Evolutionary conservation across 768 basidiomycete genomes (phyloP), one percentile per base, ranked within the genome.

Genomic region (Roridomyces roridus): DNA sequence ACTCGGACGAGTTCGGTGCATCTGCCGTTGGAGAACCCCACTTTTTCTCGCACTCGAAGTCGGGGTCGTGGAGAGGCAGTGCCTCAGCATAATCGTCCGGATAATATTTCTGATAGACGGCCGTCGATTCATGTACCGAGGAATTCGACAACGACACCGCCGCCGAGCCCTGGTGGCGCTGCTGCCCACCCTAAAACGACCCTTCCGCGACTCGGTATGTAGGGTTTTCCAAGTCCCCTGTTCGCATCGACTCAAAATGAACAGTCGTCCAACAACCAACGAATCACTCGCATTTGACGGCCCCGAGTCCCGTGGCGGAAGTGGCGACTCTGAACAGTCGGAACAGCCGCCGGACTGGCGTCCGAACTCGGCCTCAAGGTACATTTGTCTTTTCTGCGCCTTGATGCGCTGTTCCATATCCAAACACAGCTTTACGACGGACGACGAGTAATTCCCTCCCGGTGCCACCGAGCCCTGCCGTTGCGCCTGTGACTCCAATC

Each of bases 261-360:
- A 7, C 17, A 60, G 60, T 58, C 31, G 56, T 58, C 20, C 51
- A 47, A 29, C 60, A 57, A 36, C 37, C 56, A 7, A 58, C 60
- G 6, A 51, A 51, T 46, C 51, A 23, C 20, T 62, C 60, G 2
- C 28, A 45, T 12, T 44, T 29, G 6, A 29, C 42, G 3, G 35
- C 37, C 41, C 46, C 55, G 7, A 62, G 60, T 48, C 55, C 60
- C 31, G 46, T 41, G 12, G 60, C 9, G 28, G 55, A 62, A 7
- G 40, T 28, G 6, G 44, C 45, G 4, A 62, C 60, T 4, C 46
- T 57, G 15, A 56, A 50, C 46, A 54, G 50, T 36, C 34, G 43
- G 7, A 48, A 24, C 36, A 24, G 24, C 17, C 34, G 20, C 24
- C 37, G 17, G 18, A 47, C 20, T 15, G 41, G 9, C 20, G 17